Conservation (phyloP, 2,329 filamentous ascomycete genomes). For the Beauveria caledonica region DNA sequence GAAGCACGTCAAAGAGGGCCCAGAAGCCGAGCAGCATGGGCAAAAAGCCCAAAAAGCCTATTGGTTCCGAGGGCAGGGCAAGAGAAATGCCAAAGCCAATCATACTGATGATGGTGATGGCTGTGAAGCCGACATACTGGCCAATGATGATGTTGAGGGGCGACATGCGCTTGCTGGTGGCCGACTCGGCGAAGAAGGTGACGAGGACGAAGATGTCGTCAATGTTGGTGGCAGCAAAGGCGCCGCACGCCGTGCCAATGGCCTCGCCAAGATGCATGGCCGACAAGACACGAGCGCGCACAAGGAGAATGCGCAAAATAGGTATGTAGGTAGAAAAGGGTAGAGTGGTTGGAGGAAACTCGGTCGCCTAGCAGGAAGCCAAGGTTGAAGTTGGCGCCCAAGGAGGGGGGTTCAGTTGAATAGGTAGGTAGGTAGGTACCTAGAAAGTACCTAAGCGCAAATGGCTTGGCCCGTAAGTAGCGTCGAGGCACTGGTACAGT, state of each 20-base stretch:
- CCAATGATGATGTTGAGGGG: conserved; percentile 18
- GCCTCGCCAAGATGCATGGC: conserved; percentile 17
- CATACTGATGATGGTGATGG: conserved; percentile 27
- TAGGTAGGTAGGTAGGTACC: too few relatives aligned
- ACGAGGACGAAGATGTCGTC: conserved; percentile 32
- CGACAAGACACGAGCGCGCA: neutral
- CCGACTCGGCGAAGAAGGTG: conserved; percentile 28
- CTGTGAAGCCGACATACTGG: conserved; percentile 25
- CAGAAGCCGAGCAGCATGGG: conserved; percentile 26
- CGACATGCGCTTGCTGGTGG: conserved; percentile 19
- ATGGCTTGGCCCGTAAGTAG: too few relatives aligned
- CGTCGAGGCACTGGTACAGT: too few relatives aligned
- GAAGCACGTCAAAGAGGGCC: conserved; percentile 18
- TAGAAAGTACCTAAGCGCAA: too few relatives aligned
- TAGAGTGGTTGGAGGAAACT: neutral
- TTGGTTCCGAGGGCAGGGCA: conserved; percentile 24
- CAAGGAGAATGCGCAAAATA: neutral
- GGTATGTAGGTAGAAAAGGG: neutral
- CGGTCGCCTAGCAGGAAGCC: too few relatives aligned
- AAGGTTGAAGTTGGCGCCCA: too few relatives aligned
- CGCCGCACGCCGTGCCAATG: conserved; percentile 20
- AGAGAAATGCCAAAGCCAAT: conserved; percentile 25
- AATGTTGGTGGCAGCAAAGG: conserved; percentile 24
- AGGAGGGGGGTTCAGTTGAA: too few relatives aligned
- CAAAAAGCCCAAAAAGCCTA: conserved; percentile 27